These are phyloP conservation scores for Grammothele lineata DNA, from an alignment of 768 basidiomycete species.

Conservation along the genomic window DNA sequence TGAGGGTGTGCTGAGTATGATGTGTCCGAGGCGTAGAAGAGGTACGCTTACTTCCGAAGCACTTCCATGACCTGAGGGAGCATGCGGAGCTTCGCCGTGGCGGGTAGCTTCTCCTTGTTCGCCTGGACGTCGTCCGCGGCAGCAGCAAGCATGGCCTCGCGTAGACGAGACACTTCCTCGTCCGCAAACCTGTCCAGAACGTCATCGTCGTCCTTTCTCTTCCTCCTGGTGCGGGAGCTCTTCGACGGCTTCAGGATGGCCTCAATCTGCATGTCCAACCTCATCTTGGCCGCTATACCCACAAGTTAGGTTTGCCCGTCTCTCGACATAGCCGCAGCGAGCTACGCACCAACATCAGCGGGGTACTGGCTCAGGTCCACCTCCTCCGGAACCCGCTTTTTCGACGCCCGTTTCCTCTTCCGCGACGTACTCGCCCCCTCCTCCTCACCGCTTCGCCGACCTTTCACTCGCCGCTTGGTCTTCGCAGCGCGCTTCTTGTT, in stretches of 20 bases:
- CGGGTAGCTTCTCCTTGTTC: constrained; percentile 77
- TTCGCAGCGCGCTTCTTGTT: constrained; percentile 21
- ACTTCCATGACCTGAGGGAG: constrained; percentile 90
- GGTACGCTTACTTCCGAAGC: constrained; percentile 74
- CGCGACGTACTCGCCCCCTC: constrained; percentile 27
- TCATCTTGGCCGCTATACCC: constrained; percentile 69
- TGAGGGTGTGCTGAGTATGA: constrained; percentile 26
- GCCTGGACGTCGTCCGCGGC: constrained; percentile 80
- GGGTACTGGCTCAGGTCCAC: constrained; percentile 65
- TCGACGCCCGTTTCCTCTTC: constrained; percentile 52
- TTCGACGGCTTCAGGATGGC: constrained; percentile 84
- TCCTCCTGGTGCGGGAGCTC: constrained; percentile 52
- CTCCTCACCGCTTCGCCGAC: constrained; percentile 24
- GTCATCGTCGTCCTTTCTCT: constrained; percentile 79
- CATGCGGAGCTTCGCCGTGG: constrained; percentile 76
- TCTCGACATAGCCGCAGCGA: too few relatives aligned
- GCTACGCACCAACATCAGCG: constrained; percentile 66
- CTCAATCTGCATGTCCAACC: constrained; percentile 81
- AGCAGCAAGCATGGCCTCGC: constrained; percentile 82
- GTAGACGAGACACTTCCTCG: constrained; percentile 85
- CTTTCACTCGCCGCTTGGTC: constrained; percentile 17
- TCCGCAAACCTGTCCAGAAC: constrained; percentile 85
- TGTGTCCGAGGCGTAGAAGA: too few relatives aligned
- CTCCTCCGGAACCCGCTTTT: constrained; percentile 44
- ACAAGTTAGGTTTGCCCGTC: too few relatives aligned